Base-by-base conservation (phyloP, 2,329 filamentous ascomycete genomes). In the Pezicula rhizophila region DNA sequence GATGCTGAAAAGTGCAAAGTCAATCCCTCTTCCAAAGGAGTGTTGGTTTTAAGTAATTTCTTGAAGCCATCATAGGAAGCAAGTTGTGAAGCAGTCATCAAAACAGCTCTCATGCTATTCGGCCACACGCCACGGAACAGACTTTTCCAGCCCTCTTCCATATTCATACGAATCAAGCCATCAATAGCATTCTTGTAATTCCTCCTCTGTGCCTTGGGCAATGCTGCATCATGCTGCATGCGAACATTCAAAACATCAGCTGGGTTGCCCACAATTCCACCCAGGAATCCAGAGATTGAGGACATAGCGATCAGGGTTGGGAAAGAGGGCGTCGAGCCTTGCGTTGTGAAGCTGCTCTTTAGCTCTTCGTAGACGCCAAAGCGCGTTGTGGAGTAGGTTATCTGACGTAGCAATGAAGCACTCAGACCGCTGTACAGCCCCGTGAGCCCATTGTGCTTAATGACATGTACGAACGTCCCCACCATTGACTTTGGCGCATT, bases 311-410 rank as follows among this genome's bases (percentile, higher is more conserved):
- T 78, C 8, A 99, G 83, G n/a, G 80, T 76, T 10, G 82, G 74
- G 60, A 96, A 83, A 2, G 85, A 82, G 2, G 90, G 85, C 46
- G 72, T 64, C 25, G 68, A 66, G 11, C 65, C 66, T 11, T 74
- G 66, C 7, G 76, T 72, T 34, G 80, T 79, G 63, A 85, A 76
- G 45, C 77, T 79, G 20, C 79, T 72, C 71, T 99, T 99, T 51
- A 97, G 76, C 59, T 95, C 84, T 71, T 97, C 93, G 75, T 99
- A 99, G 56, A 96, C 83, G 56, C 90, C 93, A 72, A 99, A 99
- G 43, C 93, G 89, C 34, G 90, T 93, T 45, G 93, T 99, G 51
- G 87, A 93, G 74, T 99, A 99, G 51, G 93, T 97, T 59, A 91
- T 79, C 73, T 97, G 93, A 56, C 93, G 91, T 50, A 97, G 79